These are phyloP conservation scores for Pouteria glomerata DNA, from an alignment of 148 eudicot species.

Conservation along the genomic window DNA sequence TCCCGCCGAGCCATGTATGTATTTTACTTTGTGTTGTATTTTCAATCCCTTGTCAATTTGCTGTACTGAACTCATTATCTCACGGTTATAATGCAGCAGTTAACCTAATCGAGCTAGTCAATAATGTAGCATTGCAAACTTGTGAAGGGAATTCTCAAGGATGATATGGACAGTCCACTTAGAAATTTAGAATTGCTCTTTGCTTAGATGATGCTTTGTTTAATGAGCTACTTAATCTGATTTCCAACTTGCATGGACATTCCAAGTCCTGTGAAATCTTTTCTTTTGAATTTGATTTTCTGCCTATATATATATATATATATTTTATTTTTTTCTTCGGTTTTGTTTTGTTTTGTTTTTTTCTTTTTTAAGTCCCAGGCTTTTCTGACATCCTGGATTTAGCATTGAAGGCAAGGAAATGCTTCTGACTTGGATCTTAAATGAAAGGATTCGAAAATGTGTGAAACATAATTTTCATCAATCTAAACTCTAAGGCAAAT, in stretches of 20 bases:
- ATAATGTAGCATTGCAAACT: not conserved
- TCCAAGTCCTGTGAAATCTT: not conserved
- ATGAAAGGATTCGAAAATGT: no score
- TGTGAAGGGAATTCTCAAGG: not conserved
- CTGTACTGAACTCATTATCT: not conserved
- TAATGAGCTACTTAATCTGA: not conserved
- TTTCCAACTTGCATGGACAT: no score
- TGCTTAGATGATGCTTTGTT: not conserved
- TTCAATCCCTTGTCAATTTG: not conserved
- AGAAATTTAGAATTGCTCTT: not conserved
- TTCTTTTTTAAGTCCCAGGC: not conserved
- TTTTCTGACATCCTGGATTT: not conserved
- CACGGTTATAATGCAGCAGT: not conserved
- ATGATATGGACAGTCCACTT: not conserved
- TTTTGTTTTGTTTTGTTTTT: not conserved
- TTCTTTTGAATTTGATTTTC: not conserved
- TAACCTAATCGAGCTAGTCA: not conserved
- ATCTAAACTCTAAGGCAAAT: not conserved
- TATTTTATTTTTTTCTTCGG: not conserved
- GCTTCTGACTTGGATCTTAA: not conserved
- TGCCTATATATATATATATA: not conserved
- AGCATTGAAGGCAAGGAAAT: not conserved
- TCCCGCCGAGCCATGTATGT: conserved; percentile 90
- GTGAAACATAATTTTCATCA: no score
- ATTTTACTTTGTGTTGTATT: not conserved